These are phyloP conservation scores for Penicillium aurantiogriseum DNA, from an alignment of 2,329 filamentous ascomycete species.

Conservation along the genomic window DNA sequence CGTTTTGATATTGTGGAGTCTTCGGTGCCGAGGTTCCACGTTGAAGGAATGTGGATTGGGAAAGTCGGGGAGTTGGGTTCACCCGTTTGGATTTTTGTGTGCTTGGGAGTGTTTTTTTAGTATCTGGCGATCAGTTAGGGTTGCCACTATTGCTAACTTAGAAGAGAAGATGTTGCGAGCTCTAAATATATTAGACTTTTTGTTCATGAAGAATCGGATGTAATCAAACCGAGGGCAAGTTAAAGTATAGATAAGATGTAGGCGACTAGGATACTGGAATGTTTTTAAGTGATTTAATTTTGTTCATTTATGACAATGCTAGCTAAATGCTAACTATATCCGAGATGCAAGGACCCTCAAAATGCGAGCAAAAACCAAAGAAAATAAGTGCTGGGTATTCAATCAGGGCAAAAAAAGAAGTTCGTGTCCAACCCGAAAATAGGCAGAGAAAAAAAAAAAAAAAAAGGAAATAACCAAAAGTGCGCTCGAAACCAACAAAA, in stretches of 20 bases:
- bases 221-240: not conserved
- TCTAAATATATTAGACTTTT: not conserved
- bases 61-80: constrained; percentile 1
- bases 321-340: constrained; percentile 2
- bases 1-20: not conserved
- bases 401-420: constrained; percentile 4
- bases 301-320: constrained; percentile 8
- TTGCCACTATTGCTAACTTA: not conserved
- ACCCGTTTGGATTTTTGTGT: not conserved
- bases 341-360: constrained; percentile 11
- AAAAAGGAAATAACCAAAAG: not conserved
- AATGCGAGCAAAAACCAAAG: not conserved
- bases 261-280: not conserved
- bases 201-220: not conserved
- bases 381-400: constrained; percentile 8
- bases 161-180: not conserved
- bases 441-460: not conserved
- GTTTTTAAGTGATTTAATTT: not conserved
- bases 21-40: not conserved
- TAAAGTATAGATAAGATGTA: not conserved
- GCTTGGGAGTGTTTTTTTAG: not conserved
- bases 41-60: not conserved
- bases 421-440: constrained; percentile 6
- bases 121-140: not conserved
- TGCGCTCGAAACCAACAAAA: constrained; percentile 20